Percentiles rank a stretch among this genome's conserved stretches.
phyloP scores from a whole-genome alignment of 2,329 filamentous ascomycete genomes.

The Pyricularia sp. region DNA sequence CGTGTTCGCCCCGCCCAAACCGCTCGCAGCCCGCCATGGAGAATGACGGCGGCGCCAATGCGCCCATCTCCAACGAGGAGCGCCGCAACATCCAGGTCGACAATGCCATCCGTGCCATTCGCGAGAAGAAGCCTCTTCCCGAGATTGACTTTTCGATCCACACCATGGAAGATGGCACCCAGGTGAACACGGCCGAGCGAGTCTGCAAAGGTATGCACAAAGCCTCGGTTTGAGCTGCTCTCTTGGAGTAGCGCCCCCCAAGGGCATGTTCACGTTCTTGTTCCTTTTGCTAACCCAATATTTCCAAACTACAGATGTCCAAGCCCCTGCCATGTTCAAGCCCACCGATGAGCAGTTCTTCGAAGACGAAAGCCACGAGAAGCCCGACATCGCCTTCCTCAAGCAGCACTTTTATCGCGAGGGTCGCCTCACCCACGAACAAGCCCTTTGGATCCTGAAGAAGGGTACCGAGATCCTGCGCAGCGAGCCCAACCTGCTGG shows the following conservation, averaged over 20 bases:
- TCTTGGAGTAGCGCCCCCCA: background rate
- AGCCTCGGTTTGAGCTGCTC: slow-evolving; percentile 6
- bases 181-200: slow-evolving; percentile 91
- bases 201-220: slow-evolving; percentile 83
- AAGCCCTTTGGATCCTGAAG: slow-evolving; percentile 90
- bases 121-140: slow-evolving; percentile 88
- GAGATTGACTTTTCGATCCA: slow-evolving; percentile 99
- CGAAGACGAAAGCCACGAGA: slow-evolving; percentile 72
- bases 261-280: background rate
- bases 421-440: slow-evolving; percentile 91
- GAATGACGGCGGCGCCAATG: slow-evolving; percentile 28
- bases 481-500: slow-evolving; percentile 86
- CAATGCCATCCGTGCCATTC: slow-evolving; percentile 84
- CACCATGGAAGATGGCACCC: slow-evolving; percentile 93
- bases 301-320: slow-evolving; percentile 61
- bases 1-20: background rate
- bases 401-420: slow-evolving; percentile 99
- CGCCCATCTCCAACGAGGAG: slow-evolving; percentile 29
- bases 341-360: slow-evolving; percentile 94
- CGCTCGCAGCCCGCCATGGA: slow-evolving; percentile 33
- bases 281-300: slow-evolving; percentile 1
- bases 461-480: slow-evolving; percentile 81
- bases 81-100: slow-evolving; percentile 60
- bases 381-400: slow-evolving; percentile 87
- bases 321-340: slow-evolving; percentile 89